These are phyloP conservation scores for Candida arabinofermentans DNA, from an alignment of 805 yeast genomes.

Conservation along the genomic window DNA sequence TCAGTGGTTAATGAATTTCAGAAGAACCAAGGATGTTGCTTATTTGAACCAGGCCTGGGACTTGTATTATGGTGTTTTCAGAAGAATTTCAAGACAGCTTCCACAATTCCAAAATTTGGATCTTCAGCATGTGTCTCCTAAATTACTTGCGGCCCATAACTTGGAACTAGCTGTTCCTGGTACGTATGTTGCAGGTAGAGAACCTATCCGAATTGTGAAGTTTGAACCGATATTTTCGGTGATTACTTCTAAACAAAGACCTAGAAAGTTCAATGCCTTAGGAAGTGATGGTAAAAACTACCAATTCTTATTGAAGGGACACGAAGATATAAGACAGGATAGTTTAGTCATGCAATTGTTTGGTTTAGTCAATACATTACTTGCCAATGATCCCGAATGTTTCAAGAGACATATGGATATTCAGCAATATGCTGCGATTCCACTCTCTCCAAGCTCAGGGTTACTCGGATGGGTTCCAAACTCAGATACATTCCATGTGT, in stretches of 20 bases:
- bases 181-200: conserved; percentile 81
- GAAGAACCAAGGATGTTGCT: conserved; percentile 79
- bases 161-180: conserved; percentile 92
- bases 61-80: conserved; percentile 87
- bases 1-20: conserved; percentile 87
- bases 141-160: conserved; percentile 69
- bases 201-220: conserved; percentile 63
- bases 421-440: conserved; percentile 89
- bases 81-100: conserved; percentile 82
- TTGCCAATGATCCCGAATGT: conserved; percentile 89
- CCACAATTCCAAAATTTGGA: conserved; percentile 86
- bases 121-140: conserved; percentile 91
- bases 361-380: conserved; percentile 88
- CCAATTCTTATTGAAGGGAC: conserved; percentile 82
- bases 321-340: conserved; percentile 97
- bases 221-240: conserved; percentile 85
- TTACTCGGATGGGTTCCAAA: conserved; percentile 96
- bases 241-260: conserved; percentile 93
- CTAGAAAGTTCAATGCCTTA: conserved; percentile 71
- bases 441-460: conserved; percentile 96
- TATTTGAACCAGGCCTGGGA: conserved; percentile 98
- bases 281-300: conserved; percentile 94
- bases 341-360: conserved; percentile 96
- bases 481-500: conserved; percentile 92
- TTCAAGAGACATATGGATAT: conserved; percentile 93